These are phyloP conservation scores for Phytophthora crassamura DNA, from an alignment of 352 stramenopile species.

Conservation along the genomic window DNA sequence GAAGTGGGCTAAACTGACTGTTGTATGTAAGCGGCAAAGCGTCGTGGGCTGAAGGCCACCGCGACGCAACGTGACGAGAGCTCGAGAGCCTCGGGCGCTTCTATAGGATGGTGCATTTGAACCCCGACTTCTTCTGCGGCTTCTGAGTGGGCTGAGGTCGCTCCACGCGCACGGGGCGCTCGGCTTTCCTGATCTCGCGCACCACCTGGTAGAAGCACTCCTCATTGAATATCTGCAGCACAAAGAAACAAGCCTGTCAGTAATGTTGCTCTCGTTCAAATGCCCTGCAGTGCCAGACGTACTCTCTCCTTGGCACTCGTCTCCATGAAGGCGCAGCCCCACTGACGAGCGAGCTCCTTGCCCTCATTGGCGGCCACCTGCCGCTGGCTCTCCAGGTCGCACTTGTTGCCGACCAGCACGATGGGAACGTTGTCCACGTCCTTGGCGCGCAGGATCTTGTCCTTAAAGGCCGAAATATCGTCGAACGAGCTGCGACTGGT, in stretches of 20 bases:
- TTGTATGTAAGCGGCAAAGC: slow-evolving; percentile 46
- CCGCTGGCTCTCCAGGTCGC: slow-evolving; percentile 78
- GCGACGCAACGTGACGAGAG: slow-evolving; percentile 28
- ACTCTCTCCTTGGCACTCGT: slow-evolving; percentile 90
- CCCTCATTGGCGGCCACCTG: slow-evolving; percentile 75
- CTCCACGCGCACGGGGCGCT: slow-evolving; percentile 63
- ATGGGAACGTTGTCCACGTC: slow-evolving; percentile 89
- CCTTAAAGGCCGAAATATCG: slow-evolving; percentile 89
- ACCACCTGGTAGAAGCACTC: slow-evolving; percentile 92
- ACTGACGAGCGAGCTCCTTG: slow-evolving; percentile 71
- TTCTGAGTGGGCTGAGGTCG: slow-evolving; percentile 57
- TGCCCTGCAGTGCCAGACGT: slow-evolving; percentile 9
- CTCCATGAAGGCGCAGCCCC: slow-evolving; percentile 90
- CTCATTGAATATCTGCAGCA: slow-evolving; percentile 84
- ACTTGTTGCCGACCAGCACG: slow-evolving; percentile 92
- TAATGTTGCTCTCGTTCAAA: not conserved
- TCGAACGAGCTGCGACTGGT: slow-evolving; percentile 92
- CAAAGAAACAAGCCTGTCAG: slow-evolving; percentile 13
- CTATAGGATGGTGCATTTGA: slow-evolving; percentile 65
- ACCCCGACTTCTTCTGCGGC: slow-evolving; percentile 68
- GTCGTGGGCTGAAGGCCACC: slow-evolving; percentile 21
- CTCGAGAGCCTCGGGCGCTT: slow-evolving; percentile 31
- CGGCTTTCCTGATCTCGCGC: slow-evolving; percentile 84
- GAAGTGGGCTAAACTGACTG: slow-evolving; percentile 47
- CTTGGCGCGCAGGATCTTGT: slow-evolving; percentile 92